phyloP scores from a whole-genome alignment of 2,329 filamentous ascomycete species.

The Peltaster fructicola region DNA sequence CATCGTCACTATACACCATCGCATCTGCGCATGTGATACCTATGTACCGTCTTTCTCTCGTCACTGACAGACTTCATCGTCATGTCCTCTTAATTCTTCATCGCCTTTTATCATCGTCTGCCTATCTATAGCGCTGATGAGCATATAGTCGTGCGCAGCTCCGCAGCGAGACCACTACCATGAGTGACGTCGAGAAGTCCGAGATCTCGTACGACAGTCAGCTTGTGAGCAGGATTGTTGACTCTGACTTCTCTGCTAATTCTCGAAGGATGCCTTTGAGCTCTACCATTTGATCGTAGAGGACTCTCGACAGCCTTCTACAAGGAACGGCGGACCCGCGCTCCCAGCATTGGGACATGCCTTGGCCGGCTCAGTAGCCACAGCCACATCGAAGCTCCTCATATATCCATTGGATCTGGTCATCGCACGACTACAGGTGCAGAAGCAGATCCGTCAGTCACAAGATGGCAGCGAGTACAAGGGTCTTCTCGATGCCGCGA shows the following conservation, averaged over 20 bases:
- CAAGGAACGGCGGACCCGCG: slow-evolving; percentile 20
- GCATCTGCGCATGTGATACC: too few species aligned
- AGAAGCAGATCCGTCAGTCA: slow-evolving; percentile 37
- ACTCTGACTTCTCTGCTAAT: slow-evolving; percentile 5
- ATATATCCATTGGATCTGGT: slow-evolving; percentile 72
- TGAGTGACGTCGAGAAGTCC: slow-evolving; percentile 2
- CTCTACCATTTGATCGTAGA: slow-evolving; percentile 14
- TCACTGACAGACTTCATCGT: too few species aligned
- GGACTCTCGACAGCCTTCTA: slow-evolving; percentile 4
- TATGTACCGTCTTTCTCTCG: too few species aligned
- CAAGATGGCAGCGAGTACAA: slow-evolving; percentile 35
- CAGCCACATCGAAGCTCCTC: slow-evolving; percentile 58
- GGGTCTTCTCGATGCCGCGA: slow-evolving; percentile 49
- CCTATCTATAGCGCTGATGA: too few species aligned
- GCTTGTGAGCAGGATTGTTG: slow-evolving; percentile 11
- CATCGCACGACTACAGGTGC: slow-evolving; percentile 66
- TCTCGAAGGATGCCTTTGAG: slow-evolving; percentile 14
- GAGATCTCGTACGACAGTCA: slow-evolving; percentile 10
- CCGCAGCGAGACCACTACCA: slow-evolving; percentile 1
- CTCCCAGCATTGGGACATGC: slow-evolving; percentile 68
- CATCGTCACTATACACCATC: too few species aligned
- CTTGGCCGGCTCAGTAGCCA: slow-evolving; percentile 59
- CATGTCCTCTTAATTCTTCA: too few species aligned
- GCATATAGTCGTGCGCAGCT: too few species aligned
- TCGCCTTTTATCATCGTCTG: too few species aligned